These are phyloP conservation scores for Ilyonectria mors-panacis DNA, from an alignment of 2,329 filamentous ascomycete genomes.

Conservation along the genomic window DNA sequence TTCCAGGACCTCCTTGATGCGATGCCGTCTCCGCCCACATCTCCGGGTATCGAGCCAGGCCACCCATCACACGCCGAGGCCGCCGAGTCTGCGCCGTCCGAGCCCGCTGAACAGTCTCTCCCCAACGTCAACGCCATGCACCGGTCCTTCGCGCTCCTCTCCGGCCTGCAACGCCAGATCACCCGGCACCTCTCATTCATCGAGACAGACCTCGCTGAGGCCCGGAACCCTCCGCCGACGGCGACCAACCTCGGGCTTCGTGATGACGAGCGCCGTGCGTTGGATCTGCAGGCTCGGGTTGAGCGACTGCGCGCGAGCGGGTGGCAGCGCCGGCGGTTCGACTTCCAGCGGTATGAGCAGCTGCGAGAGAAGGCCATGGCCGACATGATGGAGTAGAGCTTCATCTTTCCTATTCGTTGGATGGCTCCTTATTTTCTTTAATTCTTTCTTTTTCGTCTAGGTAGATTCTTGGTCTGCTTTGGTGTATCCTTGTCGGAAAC, in stretches of 20 bases:
- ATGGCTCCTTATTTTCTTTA: not conserved
- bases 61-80: conserved; percentile 4
- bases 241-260: conserved; percentile 33
- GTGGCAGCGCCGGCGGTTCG: conserved; percentile 71
- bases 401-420: not conserved
- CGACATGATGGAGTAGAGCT: conserved; percentile 58
- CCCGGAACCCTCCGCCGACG: conserved; percentile 34
- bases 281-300: conserved; percentile 66
- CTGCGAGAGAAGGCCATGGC: conserved; percentile 66
- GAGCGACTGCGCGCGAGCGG: conserved; percentile 68
- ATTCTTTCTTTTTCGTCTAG: not conserved
- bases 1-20: conserved; percentile 42
- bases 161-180: conserved; percentile 64
- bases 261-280: conserved; percentile 54
- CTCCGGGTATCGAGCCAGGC: conserved; percentile 1
- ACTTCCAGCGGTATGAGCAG: conserved; percentile 66
- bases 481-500: not conserved
- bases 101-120: conserved; percentile 30
- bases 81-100: conserved; percentile 9
- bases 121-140: conserved; percentile 58
- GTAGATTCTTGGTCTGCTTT: not conserved
- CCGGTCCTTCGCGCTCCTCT: conserved; percentile 65
- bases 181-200: conserved; percentile 63
- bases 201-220: conserved; percentile 56
- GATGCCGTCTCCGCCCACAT: conserved; percentile 21